Percentiles rank a stretch among this genome's conserved stretches.
These are phyloP conservation scores for Lactarius pseudohatsudake DNA, from an alignment of 768 basidiomycete genomes.

Conservation along the genomic window DNA sequence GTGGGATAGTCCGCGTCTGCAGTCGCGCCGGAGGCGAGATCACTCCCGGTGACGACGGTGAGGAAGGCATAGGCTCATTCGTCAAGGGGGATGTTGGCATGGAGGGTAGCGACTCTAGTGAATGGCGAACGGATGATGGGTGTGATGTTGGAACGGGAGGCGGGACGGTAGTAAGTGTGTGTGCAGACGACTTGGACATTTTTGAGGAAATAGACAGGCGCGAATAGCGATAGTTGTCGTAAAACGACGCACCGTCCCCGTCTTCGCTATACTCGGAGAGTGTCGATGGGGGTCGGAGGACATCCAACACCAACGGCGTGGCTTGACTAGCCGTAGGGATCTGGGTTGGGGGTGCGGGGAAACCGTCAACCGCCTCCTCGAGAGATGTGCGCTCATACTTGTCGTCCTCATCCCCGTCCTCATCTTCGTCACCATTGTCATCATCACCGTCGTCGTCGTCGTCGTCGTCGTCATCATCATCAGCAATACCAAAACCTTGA, in stretches of 20 bases:
- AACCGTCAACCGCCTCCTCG: slow-evolving; percentile 28
- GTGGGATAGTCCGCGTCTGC: slow-evolving; percentile 6
- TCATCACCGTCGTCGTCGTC: slow-evolving; percentile 29
- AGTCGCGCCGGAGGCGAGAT: not conserved
- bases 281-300: slow-evolving; percentile 13
- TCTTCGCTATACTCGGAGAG: slow-evolving; percentile 39
- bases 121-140: slow-evolving; percentile 20
- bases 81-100: not conserved
- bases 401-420: slow-evolving; percentile 24
- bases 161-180: slow-evolving; percentile 31
- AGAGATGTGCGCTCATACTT: slow-evolving; percentile 20
- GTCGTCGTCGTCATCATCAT: slow-evolving; percentile 31
- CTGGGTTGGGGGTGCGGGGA: slow-evolving; percentile 25
- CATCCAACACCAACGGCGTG: slow-evolving; percentile 2
- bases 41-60: not conserved
- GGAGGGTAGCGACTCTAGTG: slow-evolving; percentile 18
- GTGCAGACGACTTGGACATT: slow-evolving; percentile 41
- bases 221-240: slow-evolving; percentile 79
- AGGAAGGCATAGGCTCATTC: not conserved
- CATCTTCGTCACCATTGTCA: slow-evolving; percentile 24
- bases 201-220: slow-evolving; percentile 52
- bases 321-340: slow-evolving; percentile 19
- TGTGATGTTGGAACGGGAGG: slow-evolving; percentile 36
- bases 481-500: slow-evolving; percentile 46
- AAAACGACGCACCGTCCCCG: slow-evolving; percentile 72